A percentile compares a stretch with the other conserved stretches of the same genome.
phyloP scores from a whole-genome alignment of 163 green algal species.

The Scenedesmus sp. region DNA sequence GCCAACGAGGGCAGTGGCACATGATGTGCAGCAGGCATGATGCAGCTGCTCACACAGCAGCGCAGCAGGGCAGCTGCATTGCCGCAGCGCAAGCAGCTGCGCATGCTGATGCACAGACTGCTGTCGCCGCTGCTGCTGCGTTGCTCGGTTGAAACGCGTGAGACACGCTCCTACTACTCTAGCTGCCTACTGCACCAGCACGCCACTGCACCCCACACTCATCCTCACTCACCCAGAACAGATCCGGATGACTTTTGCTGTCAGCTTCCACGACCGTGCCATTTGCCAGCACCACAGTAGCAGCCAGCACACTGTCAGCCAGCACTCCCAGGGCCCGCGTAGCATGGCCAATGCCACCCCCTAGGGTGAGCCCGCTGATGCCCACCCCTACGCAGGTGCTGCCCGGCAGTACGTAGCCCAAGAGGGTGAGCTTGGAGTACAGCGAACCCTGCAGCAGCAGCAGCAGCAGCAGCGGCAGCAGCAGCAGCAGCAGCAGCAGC shows the following conservation, averaged over 20 bases:
- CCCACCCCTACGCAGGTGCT: not conserved
- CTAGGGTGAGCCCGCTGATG: not conserved
- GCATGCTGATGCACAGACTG: too few relatives aligned
- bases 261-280: not conserved
- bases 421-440: not conserved
- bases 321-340: not conserved
- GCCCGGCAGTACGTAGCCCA: not conserved
- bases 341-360: not conserved
- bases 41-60: too few relatives aligned
- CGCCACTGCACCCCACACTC: too few relatives aligned
- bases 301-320: constrained; percentile 6
- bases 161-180: too few relatives aligned
- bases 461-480: not conserved
- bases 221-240: not conserved
- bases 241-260: not conserved
- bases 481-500: not conserved
- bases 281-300: not conserved
- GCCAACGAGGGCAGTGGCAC: too few relatives aligned
- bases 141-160: too few relatives aligned
- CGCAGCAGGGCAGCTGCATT: too few relatives aligned
- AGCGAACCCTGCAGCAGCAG: not conserved
- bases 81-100: too few relatives aligned
- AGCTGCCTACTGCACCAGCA: too few relatives aligned
- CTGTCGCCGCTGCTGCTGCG: too few relatives aligned
- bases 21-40: too few relatives aligned